Percentiles rank a stretch among this genome's conserved stretches.
Conservation (phyloP, 352 stramenopile species). For the Pythium coloratum region DNA sequence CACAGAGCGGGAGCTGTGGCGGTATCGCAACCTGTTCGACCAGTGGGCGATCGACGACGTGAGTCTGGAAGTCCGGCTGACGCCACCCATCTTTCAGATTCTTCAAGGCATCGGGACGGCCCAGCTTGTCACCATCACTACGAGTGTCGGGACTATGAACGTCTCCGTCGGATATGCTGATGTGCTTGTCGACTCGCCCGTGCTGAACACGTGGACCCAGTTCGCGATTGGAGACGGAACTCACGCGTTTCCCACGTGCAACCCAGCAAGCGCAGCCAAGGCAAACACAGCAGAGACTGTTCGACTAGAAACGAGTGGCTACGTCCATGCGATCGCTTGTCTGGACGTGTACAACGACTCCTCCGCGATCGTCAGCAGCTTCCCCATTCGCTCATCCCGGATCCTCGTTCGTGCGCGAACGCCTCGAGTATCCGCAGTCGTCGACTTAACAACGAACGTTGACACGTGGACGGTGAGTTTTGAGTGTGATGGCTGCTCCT, state of each 20-base stretch:
- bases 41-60: conserved; percentile 74
- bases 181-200: conserved; percentile 41
- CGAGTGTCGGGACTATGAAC: conserved; percentile 3
- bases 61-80: conserved; percentile 51
- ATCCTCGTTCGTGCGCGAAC: conserved; percentile 45
- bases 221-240: conserved; percentile 52
- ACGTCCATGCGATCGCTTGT: conserved; percentile 60
- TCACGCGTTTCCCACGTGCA: conserved; percentile 52
- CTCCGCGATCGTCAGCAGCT: conserved; percentile 42
- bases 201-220: conserved; percentile 49
- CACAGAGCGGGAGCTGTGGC: conserved; percentile 50
- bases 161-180: conserved; percentile 25
- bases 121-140: background rate
- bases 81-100: conserved; percentile 37
- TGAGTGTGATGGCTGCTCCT: conserved; percentile 39
- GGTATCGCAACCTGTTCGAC: conserved; percentile 71
- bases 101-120: conserved; percentile 2
- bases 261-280: background rate
- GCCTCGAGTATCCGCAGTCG: conserved; percentile 32
- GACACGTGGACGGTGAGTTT: conserved; percentile 46
- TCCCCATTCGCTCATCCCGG: conserved; percentile 40
- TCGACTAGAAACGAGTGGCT: conserved; percentile 38
- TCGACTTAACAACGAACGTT: conserved; percentile 32
- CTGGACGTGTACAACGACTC: conserved; percentile 25
- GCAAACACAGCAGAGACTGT: conserved; percentile 12